Percentiles rank a stretch among this genome's conserved stretches.
Conservation (phyloP, 345 rosid genomes). For the Pugionium dolabratum region DNA sequence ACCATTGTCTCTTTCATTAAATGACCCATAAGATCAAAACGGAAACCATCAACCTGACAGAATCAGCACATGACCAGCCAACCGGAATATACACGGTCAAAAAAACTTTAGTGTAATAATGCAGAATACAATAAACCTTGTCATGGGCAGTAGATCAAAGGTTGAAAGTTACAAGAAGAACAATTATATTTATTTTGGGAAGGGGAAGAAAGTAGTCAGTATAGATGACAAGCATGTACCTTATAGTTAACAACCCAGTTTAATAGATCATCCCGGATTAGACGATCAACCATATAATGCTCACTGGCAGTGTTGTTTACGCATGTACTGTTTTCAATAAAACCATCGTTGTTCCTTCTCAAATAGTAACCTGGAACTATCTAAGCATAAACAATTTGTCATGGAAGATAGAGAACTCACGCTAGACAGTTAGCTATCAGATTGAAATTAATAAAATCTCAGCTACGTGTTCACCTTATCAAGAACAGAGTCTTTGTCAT, state of each 20-base stretch:
- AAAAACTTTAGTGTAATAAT: not conserved
- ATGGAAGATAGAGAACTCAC: conserved; percentile 15
- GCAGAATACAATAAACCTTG: conserved; percentile 17
- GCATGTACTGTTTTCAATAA: conserved; percentile 85
- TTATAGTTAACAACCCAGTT: conserved; percentile 83
- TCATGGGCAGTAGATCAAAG: conserved; percentile 20
- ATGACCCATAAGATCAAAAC: conserved; percentile 98
- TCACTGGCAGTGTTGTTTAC: conserved; percentile 95
- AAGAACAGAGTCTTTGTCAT: conserved; percentile 73
- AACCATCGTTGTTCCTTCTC: conserved; percentile 82
- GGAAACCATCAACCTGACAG: conserved; percentile 92
- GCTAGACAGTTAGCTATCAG: conserved; percentile 7
- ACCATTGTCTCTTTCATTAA: conserved; percentile 91
- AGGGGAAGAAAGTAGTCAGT: conserved; percentile 17
- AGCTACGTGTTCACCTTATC: conserved; percentile 63
- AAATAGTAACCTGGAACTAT: conserved; percentile 98
- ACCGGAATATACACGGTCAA: conserved; percentile 15
- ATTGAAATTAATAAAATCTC: conserved; percentile 13
- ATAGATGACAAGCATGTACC: conserved; percentile 49
- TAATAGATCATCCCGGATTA: conserved; percentile 81
- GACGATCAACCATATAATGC: conserved; percentile 91
- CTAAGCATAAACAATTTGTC: conserved; percentile 44
- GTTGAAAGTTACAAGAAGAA: conserved; percentile 8
- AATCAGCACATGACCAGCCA: conserved; percentile 28
- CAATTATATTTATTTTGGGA: not conserved